These are phyloP conservation scores for Lenzites betulinus DNA, from an alignment of 768 basidiomycete genomes.

Conservation along the genomic window DNA sequence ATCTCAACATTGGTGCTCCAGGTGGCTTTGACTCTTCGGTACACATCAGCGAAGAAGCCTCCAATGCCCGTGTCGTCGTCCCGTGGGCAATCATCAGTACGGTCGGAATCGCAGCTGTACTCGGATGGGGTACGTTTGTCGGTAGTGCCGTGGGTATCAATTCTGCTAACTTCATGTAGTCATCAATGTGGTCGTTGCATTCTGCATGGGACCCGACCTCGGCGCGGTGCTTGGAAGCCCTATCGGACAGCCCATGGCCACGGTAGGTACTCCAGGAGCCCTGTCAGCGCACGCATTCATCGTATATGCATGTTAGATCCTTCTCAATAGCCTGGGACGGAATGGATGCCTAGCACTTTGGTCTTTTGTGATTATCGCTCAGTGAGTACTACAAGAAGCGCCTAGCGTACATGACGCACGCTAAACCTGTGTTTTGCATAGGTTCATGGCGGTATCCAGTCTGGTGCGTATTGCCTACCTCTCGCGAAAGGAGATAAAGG, in stretches of 20 bases:
- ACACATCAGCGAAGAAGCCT: constrained; percentile 64
- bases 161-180: no score
- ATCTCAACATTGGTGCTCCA: no score
- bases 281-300: neutral
- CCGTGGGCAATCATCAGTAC: constrained; percentile 63
- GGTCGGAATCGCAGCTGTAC: constrained; percentile 48
- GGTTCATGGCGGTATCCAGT: constrained; percentile 37
- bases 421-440: neutral
- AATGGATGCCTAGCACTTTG: constrained; percentile 40
- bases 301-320: constrained; percentile 19
- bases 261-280: constrained; percentile 32
- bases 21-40: constrained; percentile 50
- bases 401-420: neutral
- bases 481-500: neutral
- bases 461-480: constrained; percentile 37
- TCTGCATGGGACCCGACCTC: constrained; percentile 58
- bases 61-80: constrained; percentile 60
- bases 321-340: constrained; percentile 38
- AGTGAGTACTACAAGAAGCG: constrained; percentile 16
- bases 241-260: constrained; percentile 61
- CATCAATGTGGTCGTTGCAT: constrained; percentile 64
- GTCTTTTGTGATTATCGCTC: constrained; percentile 38
- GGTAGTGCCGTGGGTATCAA: no score
- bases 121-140: constrained; percentile 52
- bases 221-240: constrained; percentile 43